Percentiles rank a stretch among this genome's conserved stretches.
Evolutionary conservation across 2,329 filamentous ascomycete species (phyloP).

Genomic region (Cladophialophora exuberans): DNA sequence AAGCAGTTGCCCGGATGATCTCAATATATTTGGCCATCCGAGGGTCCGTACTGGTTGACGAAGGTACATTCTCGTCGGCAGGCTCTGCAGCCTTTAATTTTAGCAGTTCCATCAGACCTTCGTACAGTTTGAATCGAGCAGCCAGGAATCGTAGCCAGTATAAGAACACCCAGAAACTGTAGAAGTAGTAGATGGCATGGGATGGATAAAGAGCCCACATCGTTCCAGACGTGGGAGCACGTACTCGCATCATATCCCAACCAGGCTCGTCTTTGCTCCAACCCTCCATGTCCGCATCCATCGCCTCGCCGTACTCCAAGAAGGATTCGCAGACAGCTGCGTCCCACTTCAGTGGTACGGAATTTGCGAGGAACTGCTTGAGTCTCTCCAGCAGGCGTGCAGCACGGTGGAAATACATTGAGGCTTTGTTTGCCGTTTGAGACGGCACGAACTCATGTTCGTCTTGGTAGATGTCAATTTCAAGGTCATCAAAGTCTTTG

Average conservation of each 20-base stretch:
- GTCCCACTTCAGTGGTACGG: background rate
- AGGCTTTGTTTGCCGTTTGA: conserved; percentile 28
- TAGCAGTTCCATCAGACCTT: conserved; percentile 29
- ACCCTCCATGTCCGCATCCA: conserved; percentile 26
- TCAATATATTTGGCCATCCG: conserved; percentile 23
- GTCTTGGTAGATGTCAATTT: conserved; percentile 31
- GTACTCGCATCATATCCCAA: conserved; percentile 31
- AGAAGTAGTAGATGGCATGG: conserved; percentile 29
- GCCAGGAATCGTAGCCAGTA: conserved; percentile 32
- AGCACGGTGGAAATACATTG: conserved; percentile 27
- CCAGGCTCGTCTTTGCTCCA: conserved; percentile 32
- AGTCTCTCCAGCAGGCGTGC: conserved; percentile 29
- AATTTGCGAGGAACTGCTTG: conserved; percentile 17
- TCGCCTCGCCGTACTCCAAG: conserved; percentile 23
- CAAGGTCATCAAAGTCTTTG: conserved; percentile 31
- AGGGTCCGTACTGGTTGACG: conserved; percentile 1
- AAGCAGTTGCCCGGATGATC: conserved; percentile 24
- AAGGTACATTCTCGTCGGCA: background rate
- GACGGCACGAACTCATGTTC: conserved; percentile 33
- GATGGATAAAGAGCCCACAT: conserved; percentile 33
- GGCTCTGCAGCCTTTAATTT: conserved; percentile 9
- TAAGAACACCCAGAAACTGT: conserved; percentile 32
- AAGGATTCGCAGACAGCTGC: conserved; percentile 3
- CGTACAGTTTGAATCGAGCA: conserved; percentile 34
- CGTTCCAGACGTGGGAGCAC: conserved; percentile 20